phyloP scores from a whole-genome alignment of 1,284 basidiomycete genomes.

The Melampsora larici-populina region DNA sequence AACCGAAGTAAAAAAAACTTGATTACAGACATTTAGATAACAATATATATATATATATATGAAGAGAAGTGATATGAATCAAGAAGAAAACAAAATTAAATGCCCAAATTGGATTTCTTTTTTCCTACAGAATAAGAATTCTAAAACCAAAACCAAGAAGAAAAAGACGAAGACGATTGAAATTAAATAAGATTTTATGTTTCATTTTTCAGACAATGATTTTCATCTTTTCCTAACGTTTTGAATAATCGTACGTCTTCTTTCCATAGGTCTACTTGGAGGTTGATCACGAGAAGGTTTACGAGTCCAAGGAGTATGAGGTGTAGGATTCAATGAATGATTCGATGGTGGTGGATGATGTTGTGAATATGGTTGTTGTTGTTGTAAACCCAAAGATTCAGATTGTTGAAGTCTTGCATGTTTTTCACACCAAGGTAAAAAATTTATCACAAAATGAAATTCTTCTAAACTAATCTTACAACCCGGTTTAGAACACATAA shows the following conservation, averaged over 20 bases:
- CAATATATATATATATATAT: no score
- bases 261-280: slow-evolving; percentile 6
- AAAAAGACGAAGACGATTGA: no score
- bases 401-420: slow-evolving; percentile 45
- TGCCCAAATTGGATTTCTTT: no score
- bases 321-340: no score
- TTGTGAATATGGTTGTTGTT: no score
- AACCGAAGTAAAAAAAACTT: no score
- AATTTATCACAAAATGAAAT: slow-evolving; percentile 50
- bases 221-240: slow-evolving; percentile 21
- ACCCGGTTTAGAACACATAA: slow-evolving; percentile 46
- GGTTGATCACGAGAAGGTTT: not conserved
- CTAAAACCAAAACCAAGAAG: no score
- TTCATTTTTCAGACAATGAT: no score
- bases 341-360: not conserved
- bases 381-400: not conserved
- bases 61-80: no score
- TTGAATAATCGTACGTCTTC: slow-evolving; percentile 16
- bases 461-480: slow-evolving; percentile 48
- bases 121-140: no score
- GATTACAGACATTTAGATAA: no score
- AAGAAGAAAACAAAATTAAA: no score
- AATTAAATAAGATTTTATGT: not conserved
- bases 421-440: slow-evolving; percentile 49
- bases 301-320: not conserved